Evolutionary conservation across 2,329 filamentous ascomycete genomes (phyloP), one percentile per base, ranked within the genome.

Genomic region (Sarocladium oryzae): DNA sequence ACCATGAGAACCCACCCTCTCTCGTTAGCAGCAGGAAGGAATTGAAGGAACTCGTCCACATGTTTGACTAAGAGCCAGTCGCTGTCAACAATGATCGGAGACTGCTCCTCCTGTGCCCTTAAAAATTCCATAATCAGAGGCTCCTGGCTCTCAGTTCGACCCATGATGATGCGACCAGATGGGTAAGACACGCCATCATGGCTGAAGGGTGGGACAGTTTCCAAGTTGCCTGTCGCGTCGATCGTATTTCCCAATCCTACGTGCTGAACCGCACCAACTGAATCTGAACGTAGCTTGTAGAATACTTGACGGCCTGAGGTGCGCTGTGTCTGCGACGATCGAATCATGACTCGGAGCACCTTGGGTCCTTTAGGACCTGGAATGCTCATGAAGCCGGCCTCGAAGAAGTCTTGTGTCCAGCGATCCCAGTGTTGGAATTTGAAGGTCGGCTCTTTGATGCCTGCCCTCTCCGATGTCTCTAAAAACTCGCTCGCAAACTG

Each of bases 361-460:
- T 67, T 54, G 3, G 65, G 56, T 0, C 66, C 64, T 4, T 65
- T 16, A 1, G 67, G 64, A 0, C 67, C 68, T 0, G 68, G 69
- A 53, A 71, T 71, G 50, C 64, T 68, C 4, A 59, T 58, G 52
- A 67, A 72, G 1, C 57, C 68, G 0, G 69, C 62, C 54, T 71
- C 67, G 32, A 72, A 54, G 37, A 68, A 63, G 51, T 73, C 69
- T 52, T 71, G 69, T 2, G 63, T 60, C 69, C 68, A 72, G 43
- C 63, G 57, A 52, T 70, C 66, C 28, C 52, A 54, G 16, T 54
- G 56, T 1, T 61, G 54, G 52, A 69, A 55, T 2, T 54, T 48
- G 8, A 57, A 50, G 0, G 66, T 49, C 0, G 60, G 56, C 6
- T 55, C 38, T 13, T 56, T 11, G 2, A 63, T 51, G 1, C 57